Evolutionary conservation across 2,329 filamentous ascomycete species (phyloP).

Genomic region (Phaeophleospora eucalypticola): DNA sequence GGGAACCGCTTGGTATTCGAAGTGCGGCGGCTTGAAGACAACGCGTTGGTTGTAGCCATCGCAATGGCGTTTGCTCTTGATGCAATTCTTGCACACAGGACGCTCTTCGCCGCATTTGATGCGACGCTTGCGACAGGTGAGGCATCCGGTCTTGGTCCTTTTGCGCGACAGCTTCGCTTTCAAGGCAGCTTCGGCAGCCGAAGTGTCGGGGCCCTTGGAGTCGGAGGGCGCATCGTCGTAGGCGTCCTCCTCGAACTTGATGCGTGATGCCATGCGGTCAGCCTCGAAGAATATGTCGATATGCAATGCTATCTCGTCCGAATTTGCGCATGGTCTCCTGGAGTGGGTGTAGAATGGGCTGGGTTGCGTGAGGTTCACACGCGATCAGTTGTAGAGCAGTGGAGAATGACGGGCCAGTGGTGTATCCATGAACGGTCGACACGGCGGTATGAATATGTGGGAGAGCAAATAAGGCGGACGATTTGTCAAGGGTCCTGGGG

Average conservation of each 20-base stretch:
- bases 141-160: conserved; percentile 86
- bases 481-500: background rate
- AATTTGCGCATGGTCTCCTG: background rate
- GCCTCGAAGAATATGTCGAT: background rate
- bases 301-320: background rate
- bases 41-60: conserved; percentile 80
- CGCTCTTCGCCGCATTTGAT: conserved; percentile 96
- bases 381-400: background rate
- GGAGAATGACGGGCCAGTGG: background rate
- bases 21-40: conserved; percentile 71
- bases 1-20: conserved; percentile 50
- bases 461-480: background rate
- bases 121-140: conserved; percentile 88
- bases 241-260: background rate
- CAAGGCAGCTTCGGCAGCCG: conserved; percentile 27
- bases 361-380: background rate
- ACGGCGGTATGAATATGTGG: background rate
- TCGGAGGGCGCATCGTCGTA: background rate
- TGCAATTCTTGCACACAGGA: conserved; percentile 76
- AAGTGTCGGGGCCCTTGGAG: conserved; percentile 18
- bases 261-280: background rate
- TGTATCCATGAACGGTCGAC: background rate
- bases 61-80: conserved; percentile 78
- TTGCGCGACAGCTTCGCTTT: conserved; percentile 43
- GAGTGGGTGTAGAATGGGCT: background rate